phyloP scores from a whole-genome alignment of 148 eudicot genomes.

The Cornus controversa region DNA sequence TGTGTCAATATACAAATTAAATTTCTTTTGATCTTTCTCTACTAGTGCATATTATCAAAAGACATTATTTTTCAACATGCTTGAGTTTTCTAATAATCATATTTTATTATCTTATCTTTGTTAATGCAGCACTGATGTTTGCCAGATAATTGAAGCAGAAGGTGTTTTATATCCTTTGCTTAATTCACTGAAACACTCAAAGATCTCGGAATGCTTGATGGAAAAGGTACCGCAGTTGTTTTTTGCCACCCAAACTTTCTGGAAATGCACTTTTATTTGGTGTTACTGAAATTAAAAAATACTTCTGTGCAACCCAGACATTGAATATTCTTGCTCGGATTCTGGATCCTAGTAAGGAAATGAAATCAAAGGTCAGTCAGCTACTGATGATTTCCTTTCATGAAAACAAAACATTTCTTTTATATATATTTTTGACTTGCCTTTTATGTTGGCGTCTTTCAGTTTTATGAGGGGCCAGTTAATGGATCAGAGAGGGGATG shows the following conservation, averaged over 20 bases:
- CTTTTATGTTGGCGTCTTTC: slow-evolving; percentile 15
- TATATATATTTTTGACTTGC: slow-evolving; percentile 2
- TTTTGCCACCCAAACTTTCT: slow-evolving; percentile 1
- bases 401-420: background rate
- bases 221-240: slow-evolving; percentile 45
- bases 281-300: background rate
- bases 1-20: background rate
- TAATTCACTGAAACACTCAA: slow-evolving; percentile 45
- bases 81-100: slow-evolving; percentile 12
- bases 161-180: slow-evolving; percentile 47
- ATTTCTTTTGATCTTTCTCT: background rate
- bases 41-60: too few species aligned
- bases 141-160: slow-evolving; percentile 59
- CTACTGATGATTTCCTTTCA: background rate
- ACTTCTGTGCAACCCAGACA: slow-evolving; percentile 41
- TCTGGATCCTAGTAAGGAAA: slow-evolving; percentile 65
- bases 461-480: slow-evolving; percentile 62
- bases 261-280: slow-evolving; percentile 2
- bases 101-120: slow-evolving; percentile 16
- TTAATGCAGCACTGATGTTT: slow-evolving; percentile 54
- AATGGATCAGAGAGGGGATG: slow-evolving; percentile 47
- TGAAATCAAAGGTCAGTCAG: slow-evolving; percentile 61
- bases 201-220: slow-evolving; percentile 32
- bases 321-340: slow-evolving; percentile 70
- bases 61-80: background rate